Percentiles rank a stretch among this genome's conserved stretches.
These are phyloP conservation scores for Neurospora sp. DNA, from an alignment of 2,329 filamentous ascomycete genomes.

Conservation along the genomic window DNA sequence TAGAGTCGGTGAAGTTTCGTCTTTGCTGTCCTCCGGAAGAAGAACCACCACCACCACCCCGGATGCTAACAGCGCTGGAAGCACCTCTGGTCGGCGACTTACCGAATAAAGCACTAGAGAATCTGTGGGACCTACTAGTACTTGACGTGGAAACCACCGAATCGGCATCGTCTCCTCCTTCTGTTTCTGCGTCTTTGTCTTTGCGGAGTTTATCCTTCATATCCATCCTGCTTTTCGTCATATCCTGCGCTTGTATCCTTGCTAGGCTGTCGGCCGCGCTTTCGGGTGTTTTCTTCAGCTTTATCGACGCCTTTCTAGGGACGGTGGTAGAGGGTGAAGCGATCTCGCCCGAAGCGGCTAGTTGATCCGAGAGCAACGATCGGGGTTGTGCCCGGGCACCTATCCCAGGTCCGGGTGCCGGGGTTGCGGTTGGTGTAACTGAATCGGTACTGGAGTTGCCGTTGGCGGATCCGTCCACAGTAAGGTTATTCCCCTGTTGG, in stretches of 20 bases:
- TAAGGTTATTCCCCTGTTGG: background rate
- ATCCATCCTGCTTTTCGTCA: background rate
- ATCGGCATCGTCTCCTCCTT: slow-evolving; percentile 30
- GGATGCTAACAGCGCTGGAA: background rate
- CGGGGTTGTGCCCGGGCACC: slow-evolving; percentile 6
- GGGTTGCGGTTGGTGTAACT: background rate
- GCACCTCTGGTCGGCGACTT: background rate
- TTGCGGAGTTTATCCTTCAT: background rate
- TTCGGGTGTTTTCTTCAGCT: background rate
- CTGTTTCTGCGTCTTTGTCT: slow-evolving; percentile 8
- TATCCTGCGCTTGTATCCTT: background rate
- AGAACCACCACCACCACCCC: slow-evolving; percentile 9
- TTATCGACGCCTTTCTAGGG: background rate
- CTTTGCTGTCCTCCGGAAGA: background rate
- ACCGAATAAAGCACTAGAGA: slow-evolving; percentile 1
- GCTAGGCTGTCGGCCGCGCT: background rate
- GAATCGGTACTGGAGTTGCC: slow-evolving; percentile 20
- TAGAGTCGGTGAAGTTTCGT: background rate
- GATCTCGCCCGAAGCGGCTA: background rate
- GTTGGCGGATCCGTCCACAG: slow-evolving; percentile 31
- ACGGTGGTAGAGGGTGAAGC: background rate
- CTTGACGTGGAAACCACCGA: slow-evolving; percentile 41
- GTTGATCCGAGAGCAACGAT: background rate
- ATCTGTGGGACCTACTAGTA: slow-evolving; percentile 21
- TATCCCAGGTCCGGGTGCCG: slow-evolving; percentile 11